Evolutionary conservation across 1,139 yeast genomes (phyloP).

Genomic region (Pichia sp.): DNA sequence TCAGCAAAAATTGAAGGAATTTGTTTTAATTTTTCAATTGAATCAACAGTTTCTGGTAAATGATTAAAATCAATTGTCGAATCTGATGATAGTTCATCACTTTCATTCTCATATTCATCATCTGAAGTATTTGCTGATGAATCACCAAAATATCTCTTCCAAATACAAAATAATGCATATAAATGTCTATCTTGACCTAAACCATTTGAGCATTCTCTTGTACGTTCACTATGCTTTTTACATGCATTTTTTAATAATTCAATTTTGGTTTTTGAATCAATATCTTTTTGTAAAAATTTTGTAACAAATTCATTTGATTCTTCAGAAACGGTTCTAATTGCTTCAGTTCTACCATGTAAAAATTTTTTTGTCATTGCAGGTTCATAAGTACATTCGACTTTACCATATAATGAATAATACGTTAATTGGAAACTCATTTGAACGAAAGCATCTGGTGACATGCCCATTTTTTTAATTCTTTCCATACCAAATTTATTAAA

Average conservation of each 20-base stretch:
- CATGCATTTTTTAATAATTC: constrained; percentile 64
- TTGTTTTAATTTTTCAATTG: constrained; percentile 27
- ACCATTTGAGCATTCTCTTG: constrained; percentile 66
- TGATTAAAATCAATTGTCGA: constrained; percentile 28
- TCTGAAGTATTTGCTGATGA: constrained; percentile 6
- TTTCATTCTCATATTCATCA: constrained; percentile 8
- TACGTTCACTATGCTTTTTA: constrained; percentile 57
- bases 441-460: constrained; percentile 90
- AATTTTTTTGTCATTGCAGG: constrained; percentile 93
- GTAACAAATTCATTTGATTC: constrained; percentile 81
- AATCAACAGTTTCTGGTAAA: constrained; percentile 20
- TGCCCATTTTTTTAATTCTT: constrained; percentile 75
- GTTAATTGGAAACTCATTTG: constrained; percentile 95
- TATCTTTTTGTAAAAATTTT: constrained; percentile 68
- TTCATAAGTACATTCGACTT: constrained; percentile 89
- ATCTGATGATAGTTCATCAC: constrained; percentile 25
- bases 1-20: constrained; percentile 71
- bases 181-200: constrained; percentile 87
- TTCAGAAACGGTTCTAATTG: constrained; percentile 75
- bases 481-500: constrained; percentile 72
- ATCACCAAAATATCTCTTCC: constrained; percentile 68
- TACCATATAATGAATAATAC: constrained; percentile 85
- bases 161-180: constrained; percentile 80
- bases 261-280: constrained; percentile 56
- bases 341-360: constrained; percentile 89